Base-by-base conservation (phyloP, 805 yeast genomes). In the Priceomyces melissophilus region DNA sequence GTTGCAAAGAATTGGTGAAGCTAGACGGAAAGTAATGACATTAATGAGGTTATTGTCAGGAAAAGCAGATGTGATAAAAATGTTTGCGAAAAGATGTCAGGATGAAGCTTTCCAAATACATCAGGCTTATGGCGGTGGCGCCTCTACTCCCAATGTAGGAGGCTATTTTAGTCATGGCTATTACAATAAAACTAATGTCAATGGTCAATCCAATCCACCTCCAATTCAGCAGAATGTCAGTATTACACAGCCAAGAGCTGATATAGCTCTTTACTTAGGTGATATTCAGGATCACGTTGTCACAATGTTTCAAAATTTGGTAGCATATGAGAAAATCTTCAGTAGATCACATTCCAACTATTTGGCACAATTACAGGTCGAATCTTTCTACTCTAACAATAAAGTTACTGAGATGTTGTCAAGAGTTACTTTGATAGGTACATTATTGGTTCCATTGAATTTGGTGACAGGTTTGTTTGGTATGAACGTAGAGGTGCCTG, bases 281-380 rank as follows among this genome's bases (percentile, higher is more conserved):
- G 98, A 90, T 78, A 90, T 90, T 58, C 96, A 89, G 66, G 97
- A 90, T 73, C 98, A 90, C 76, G 85, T 91, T 55, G 82, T 90
- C 43, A 91, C 98, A 12, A 91, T 91, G 97, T 85, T 81, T 63
- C 96, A 89, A 66, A 90, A 88, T 56, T 73, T 91, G 58, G 64
- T 83, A 32, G 86, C 95, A 3, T 90, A 88, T 58, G 99, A 91
- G 60, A 90, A 90, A 74, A 91, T 91, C 54, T 84, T 91, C 58
- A 82, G 95, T 34, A 77, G 97, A 51, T 84, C 95, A 1, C 97
- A 91, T 60, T 76, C 96, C 12, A 91, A 90, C 56, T 91, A 91
- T 61, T 70, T 91, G 60, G 96, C 97, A 0, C 96, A 89, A 57
- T 69, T 91, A 51, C 97, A 90, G 65, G 96, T 91, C 32, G 95